Evolutionary conservation across 2,329 filamentous ascomycete genomes (phyloP).

Genomic region (Colletotrichum simmondsii): DNA sequence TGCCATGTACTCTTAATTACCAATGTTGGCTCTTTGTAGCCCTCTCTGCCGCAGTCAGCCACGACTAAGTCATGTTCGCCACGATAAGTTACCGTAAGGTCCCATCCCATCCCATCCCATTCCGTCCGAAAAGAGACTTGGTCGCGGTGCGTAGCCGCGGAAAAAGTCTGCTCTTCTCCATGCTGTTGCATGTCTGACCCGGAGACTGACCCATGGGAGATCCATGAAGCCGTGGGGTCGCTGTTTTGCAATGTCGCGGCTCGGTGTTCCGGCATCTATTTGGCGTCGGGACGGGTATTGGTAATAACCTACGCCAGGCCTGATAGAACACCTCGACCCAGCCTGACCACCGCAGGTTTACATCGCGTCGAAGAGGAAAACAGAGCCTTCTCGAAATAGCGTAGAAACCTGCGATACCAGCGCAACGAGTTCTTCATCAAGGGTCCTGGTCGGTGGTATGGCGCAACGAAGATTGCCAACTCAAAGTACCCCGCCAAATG

Average conservation of each 20-base stretch:
- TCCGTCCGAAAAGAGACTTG: slow-evolving; percentile 16
- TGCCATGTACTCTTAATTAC: not conserved
- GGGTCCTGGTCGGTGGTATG: slow-evolving; percentile 7
- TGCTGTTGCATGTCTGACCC: slow-evolving; percentile 24
- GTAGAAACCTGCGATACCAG: not conserved
- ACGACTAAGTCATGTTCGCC: slow-evolving; percentile 33
- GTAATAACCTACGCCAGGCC: not conserved
- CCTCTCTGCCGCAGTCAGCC: not conserved
- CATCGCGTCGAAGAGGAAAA: not conserved
- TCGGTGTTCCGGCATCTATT: slow-evolving; percentile 30
- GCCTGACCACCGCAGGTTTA: not conserved
- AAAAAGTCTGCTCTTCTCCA: slow-evolving; percentile 21
- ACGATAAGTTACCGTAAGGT: slow-evolving; percentile 28
- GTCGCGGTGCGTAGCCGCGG: slow-evolving; percentile 13
- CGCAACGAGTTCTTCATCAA: not conserved
- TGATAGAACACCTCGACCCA: not conserved
- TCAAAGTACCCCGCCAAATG: slow-evolving; percentile 29
- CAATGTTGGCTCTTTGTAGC: not conserved
- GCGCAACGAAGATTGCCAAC: not conserved
- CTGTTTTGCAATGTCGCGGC: slow-evolving; percentile 16
- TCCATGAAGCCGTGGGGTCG: slow-evolving; percentile 32
- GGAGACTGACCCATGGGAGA: slow-evolving; percentile 29
- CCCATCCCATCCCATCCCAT: slow-evolving; percentile 5
- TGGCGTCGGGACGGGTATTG: slow-evolving; percentile 20
- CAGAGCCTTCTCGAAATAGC: not conserved